Conservation (phyloP, 768 basidiomycete genomes). For the Lentinula boryana region DNA sequence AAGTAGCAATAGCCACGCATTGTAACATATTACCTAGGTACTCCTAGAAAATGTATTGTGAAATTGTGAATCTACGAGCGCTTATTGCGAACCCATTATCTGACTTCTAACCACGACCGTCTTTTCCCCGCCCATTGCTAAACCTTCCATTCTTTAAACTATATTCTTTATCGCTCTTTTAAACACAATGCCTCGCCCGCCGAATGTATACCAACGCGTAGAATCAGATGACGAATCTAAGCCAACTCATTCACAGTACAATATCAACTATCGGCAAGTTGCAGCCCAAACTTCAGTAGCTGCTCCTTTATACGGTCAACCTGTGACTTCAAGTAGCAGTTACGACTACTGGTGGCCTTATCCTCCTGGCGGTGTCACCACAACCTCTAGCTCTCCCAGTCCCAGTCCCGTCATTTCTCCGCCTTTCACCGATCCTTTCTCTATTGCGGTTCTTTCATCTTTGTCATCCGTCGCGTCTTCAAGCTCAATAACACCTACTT, state of each 20-base stretch:
- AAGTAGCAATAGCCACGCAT: background rate
- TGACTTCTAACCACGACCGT: background rate
- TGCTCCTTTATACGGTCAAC: background rate
- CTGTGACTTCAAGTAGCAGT: slow-evolving; percentile 1
- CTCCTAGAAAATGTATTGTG: background rate
- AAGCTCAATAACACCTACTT: background rate
- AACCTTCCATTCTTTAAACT: background rate
- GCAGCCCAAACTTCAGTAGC: background rate
- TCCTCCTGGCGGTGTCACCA: slow-evolving; percentile 20
- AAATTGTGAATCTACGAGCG: background rate
- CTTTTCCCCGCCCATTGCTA: slow-evolving; percentile 2
- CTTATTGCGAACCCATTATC: background rate
- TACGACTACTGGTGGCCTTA: slow-evolving; percentile 30
- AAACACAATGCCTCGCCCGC: background rate
- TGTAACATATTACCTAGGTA: too few species aligned
- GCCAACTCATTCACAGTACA: background rate
- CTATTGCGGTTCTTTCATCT: background rate
- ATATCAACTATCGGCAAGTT: slow-evolving; percentile 6
- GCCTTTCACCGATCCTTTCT: background rate
- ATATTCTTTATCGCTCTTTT: background rate
- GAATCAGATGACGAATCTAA: background rate
- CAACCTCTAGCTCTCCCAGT: slow-evolving; percentile 6
- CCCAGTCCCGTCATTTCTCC: background rate
- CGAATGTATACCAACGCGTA: background rate
- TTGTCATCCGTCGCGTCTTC: slow-evolving; percentile 3